Conservation (phyloP, 2,329 filamentous ascomycete genomes). For the Onygenales sp. region DNA sequence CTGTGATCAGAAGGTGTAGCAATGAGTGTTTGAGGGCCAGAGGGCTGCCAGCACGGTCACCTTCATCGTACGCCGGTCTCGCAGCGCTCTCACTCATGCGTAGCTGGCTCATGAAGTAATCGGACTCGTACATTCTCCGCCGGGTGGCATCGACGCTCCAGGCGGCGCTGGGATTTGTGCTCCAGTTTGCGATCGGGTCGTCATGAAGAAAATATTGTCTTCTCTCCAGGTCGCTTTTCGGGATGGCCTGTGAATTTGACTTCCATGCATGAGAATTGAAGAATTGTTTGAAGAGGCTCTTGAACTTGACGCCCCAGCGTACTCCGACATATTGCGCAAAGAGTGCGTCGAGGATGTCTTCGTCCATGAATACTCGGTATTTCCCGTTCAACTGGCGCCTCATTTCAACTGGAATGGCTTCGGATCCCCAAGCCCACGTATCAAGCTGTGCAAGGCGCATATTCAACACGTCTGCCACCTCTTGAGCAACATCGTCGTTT, state of each 20-base stretch:
- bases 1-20: slow-evolving; percentile 47
- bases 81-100: slow-evolving; percentile 32
- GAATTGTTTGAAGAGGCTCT: slow-evolving; percentile 29
- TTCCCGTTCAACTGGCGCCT: slow-evolving; percentile 47
- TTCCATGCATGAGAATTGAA: slow-evolving; percentile 35
- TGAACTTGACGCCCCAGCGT: slow-evolving; percentile 42
- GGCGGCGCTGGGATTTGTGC: slow-evolving; percentile 6
- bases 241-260: slow-evolving; percentile 22
- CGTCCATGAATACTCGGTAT: slow-evolving; percentile 51
- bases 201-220: slow-evolving; percentile 37
- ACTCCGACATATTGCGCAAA: slow-evolving; percentile 47
- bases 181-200: neutral
- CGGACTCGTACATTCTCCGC: slow-evolving; percentile 28
- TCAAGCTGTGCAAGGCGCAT: slow-evolving; percentile 44
- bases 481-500: slow-evolving; percentile 41
- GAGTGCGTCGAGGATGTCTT: slow-evolving; percentile 48
- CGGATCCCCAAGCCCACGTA: slow-evolving; percentile 43
- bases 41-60: slow-evolving; percentile 30
- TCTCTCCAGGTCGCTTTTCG: slow-evolving; percentile 31
- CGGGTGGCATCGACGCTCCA: slow-evolving; percentile 22
- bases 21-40: slow-evolving; percentile 47
- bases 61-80: slow-evolving; percentile 26
- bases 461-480: slow-evolving; percentile 49
- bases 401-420: slow-evolving; percentile 39
- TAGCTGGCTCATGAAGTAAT: slow-evolving; percentile 50